These are phyloP conservation scores for Amanita muscaria DNA, from an alignment of 768 basidiomycete species.

Conservation along the genomic window DNA sequence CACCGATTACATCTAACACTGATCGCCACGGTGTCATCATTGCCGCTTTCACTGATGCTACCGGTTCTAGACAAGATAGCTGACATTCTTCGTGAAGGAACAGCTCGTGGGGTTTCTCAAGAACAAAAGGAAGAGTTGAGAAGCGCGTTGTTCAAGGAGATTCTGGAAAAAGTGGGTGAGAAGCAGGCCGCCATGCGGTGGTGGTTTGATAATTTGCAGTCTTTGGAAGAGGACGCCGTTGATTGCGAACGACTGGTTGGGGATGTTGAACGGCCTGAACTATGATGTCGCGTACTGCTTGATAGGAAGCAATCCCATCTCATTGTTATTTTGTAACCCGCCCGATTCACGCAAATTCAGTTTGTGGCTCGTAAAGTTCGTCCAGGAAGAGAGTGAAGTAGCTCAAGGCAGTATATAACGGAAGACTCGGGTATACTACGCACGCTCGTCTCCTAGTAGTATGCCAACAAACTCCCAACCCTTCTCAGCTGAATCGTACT, in stretches of 20 bases:
- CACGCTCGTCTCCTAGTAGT: background rate
- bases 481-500: conserved; percentile 88
- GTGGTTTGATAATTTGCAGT: conserved; percentile 50
- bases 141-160: conserved; percentile 51
- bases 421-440: too few relatives aligned
- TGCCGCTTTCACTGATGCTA: conserved; percentile 49
- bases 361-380: too few relatives aligned
- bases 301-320: too few relatives aligned
- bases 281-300: too few relatives aligned
- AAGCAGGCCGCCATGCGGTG: conserved; percentile 60
- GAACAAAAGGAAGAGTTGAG: conserved; percentile 36
- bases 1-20: conserved; percentile 60
- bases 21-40: conserved; percentile 54
- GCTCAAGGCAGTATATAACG: background rate
- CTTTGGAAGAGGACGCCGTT: background rate
- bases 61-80: conserved; percentile 42
- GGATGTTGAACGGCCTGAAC: too few relatives aligned
- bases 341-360: too few relatives aligned
- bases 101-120: conserved; percentile 14
- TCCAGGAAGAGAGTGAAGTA: background rate
- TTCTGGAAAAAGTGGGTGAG: conserved; percentile 58
- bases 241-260: too few relatives aligned
- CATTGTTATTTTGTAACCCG: too few relatives aligned
- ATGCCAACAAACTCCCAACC: conserved; percentile 17
- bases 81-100: conserved; percentile 18